Base-by-base conservation (phyloP, 495 filamentous ascomycete genomes). In the Xanthoparmelia taractica region DNA sequence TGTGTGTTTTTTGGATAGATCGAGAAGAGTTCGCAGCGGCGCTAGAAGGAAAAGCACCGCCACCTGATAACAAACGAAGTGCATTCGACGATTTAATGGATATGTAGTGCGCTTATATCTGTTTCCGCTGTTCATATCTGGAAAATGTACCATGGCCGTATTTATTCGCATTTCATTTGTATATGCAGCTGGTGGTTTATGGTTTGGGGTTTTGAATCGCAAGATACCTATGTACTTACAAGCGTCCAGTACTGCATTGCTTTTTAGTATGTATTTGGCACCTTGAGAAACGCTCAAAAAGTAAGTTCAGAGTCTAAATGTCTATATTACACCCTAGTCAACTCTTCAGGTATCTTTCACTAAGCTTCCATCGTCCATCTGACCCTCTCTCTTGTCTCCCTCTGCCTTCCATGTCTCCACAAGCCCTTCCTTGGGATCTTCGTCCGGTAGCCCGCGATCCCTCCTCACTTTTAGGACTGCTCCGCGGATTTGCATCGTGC, bases 381-480 rank as follows among this genome's bases (percentile, higher is more conserved):
- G 77, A 31, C 85, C 86, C 66, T 85, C 81, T 37, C 77, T 72
- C 69, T 77, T 78, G 1, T 70, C 73, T 4, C 83, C 82, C 61
- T 85, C 85, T 57, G 73, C 70, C 20, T 73, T 73, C 76, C 84
- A 90, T 3, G 85, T 89, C 70, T 88, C 86, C 20, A 80, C 84
- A 25, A 84, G 73, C 10, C 82, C 79, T 1, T 78, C 79, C 69
- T 87, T 86, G 0, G 85, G 83, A 72, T 96, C 89, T 65, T 96
- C 89, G 59, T 96, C 92, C 0, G 86, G 79, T 40, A 86, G 85
- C 2, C 89, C 92, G 61, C 88, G 72, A 34, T 79, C 76, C 59
- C 79, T 78, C 65, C 93, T 77, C 12, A 97, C 81, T 63, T 89
- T 88, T 31, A 93, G 68, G 0, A 98, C 89, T 67, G 91, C 87